Evolutionary conservation across 2,329 filamentous ascomycete genomes (phyloP).

Genomic region (Phialophora expanda): DNA sequence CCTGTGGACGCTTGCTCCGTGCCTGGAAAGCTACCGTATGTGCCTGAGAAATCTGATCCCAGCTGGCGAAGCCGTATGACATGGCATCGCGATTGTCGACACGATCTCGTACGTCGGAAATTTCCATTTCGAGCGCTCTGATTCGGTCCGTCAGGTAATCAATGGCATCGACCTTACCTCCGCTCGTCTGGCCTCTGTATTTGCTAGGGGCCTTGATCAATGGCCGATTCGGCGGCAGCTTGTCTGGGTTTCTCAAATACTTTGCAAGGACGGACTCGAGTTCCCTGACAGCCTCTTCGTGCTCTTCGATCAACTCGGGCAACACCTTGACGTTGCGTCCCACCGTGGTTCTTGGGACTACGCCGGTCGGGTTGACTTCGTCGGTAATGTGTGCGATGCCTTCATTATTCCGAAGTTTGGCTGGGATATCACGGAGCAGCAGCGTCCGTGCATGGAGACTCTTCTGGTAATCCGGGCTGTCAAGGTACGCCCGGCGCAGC

Average conservation of each 20-base stretch:
- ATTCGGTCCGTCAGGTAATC: constrained; percentile 90
- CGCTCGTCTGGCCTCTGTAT: constrained; percentile 70
- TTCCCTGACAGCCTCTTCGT: constrained; percentile 78
- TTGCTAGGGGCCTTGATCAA: constrained; percentile 70
- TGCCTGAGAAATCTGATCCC: constrained; percentile 83
- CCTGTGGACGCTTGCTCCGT: constrained; percentile 78
- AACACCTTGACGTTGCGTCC: constrained; percentile 91
- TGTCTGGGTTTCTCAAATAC: constrained; percentile 85
- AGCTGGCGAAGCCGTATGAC: constrained; percentile 93
- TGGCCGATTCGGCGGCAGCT: constrained; percentile 77
- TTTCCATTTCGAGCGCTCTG: constrained; percentile 77
- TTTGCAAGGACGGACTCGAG: constrained; percentile 84
- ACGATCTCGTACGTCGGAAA: constrained; percentile 78
- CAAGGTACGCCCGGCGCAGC: constrained; percentile 78
- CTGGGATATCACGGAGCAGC: constrained; percentile 81
- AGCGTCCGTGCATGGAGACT: constrained; percentile 77
- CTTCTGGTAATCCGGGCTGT: constrained; percentile 83
- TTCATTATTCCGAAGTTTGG: constrained; percentile 77
- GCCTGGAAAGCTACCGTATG: constrained; percentile 84
- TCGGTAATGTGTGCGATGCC: constrained; percentile 86
- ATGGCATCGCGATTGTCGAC: constrained; percentile 88
- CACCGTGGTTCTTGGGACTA: constrained; percentile 78
- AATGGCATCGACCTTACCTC: constrained; percentile 87
- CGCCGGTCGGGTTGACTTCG: constrained; percentile 75
- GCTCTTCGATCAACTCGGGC: constrained; percentile 81